Base-by-base conservation (phyloP, 495 filamentous ascomycete species). In the Podospora anserina region DNA sequence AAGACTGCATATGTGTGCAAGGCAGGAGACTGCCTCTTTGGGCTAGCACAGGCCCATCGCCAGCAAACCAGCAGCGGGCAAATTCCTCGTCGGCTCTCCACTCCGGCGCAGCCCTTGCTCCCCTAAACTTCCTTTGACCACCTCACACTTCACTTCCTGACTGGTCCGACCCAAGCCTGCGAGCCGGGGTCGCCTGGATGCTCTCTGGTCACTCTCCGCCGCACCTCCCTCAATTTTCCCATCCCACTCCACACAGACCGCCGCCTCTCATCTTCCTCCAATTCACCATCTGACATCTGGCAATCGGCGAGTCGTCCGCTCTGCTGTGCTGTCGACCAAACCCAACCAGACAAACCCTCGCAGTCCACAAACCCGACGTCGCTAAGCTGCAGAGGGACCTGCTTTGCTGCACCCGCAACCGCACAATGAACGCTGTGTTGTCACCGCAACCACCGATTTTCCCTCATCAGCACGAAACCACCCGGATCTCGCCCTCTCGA, bases 391-490 rank as follows among this genome's bases (percentile, higher is more conserved):
- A 58, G 55, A 58, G 55, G n/a, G 18, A 61, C 20, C n/a, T 30
- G 11, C 16, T 32, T 39, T 19, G 27, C 32, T 16, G 16, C 32
- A 32, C 32, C 28, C 32, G 28, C 61, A 19, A 20, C 54, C 63
- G 13, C 28, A 81, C 69, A 68, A 86, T 86, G 84, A 85, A 85
- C 71, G 79, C 83, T 64, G 71, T 84, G 68, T 72, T 84, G 65
- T 80, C 82, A 69, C 82, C 81, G 66, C 82, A 85, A 68, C 89
- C 89, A 72, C 85, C 89, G 74, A 83, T 89, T 77, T 91, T 92
- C 81, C 88, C 90, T 74, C 91, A 91, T 79, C 91, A 91, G 74
- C 88, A 92, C 82, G 87, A 88, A 69, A 82, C 88, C 76, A 78
- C 83, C 77, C 88, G 90, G 78, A 85, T 86, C 77, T 91, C 92